Conservation (phyloP, 345 rosid genomes). For the Acer campestre region DNA sequence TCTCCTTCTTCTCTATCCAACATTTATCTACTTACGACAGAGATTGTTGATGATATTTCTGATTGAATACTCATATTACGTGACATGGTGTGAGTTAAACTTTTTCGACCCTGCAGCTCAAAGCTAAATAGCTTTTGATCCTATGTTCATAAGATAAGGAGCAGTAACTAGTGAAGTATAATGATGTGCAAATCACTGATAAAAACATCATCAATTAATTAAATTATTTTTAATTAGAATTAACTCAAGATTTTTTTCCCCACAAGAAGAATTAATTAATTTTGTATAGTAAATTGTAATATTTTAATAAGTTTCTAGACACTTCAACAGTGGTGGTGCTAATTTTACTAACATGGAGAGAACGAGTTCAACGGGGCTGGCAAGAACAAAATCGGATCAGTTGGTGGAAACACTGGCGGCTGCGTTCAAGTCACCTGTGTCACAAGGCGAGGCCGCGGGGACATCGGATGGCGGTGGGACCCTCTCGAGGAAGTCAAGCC, state of each 20-base stretch:
- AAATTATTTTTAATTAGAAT: neutral
- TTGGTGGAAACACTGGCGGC: slow-evolving; percentile 67
- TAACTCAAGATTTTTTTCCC: neutral
- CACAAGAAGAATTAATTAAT: too few relatives aligned
- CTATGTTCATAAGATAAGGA: neutral
- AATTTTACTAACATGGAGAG: slow-evolving; percentile 44
- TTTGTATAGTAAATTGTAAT: too few relatives aligned
- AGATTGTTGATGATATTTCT: neutral
- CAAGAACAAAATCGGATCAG: slow-evolving; percentile 83
- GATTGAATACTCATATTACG: too few relatives aligned
- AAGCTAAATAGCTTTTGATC: neutral
- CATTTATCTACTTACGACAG: neutral
- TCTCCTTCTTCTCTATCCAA: neutral
- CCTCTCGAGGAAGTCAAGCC: slow-evolving; percentile 73
- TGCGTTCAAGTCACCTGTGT: slow-evolving; percentile 66
- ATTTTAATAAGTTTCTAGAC: too few relatives aligned
- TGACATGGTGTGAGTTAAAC: neutral
- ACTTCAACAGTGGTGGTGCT: neutral
- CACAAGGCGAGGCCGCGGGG: slow-evolving; percentile 26
- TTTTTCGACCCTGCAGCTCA: neutral
- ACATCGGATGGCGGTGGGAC: slow-evolving; percentile 35
- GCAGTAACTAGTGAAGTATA: neutral
- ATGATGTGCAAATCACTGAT: neutral
- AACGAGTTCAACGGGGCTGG: slow-evolving; percentile 52
- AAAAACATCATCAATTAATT: neutral